Conservation (phyloP, 371 early-diverging fungal species). For the Mucor circinelloides region DNA sequence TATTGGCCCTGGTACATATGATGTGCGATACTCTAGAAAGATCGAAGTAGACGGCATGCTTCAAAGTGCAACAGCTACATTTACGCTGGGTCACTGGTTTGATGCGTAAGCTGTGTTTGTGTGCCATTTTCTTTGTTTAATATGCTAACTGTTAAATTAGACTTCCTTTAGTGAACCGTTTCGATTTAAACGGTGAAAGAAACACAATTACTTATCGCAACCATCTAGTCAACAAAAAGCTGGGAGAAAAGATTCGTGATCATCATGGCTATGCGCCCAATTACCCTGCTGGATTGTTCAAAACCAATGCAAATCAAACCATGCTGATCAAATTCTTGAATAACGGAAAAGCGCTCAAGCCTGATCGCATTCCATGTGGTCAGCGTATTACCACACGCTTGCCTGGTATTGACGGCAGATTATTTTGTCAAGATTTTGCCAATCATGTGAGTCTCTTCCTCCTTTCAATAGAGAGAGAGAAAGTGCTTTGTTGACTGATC, state of each 20-base stretch:
- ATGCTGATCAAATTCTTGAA: constrained; percentile 61
- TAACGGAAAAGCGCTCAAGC: constrained; percentile 50
- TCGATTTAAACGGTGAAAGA: constrained; percentile 59
- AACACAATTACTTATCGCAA: constrained; percentile 63
- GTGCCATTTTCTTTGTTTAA: neutral
- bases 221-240: constrained; percentile 59
- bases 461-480: neutral
- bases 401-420: constrained; percentile 59
- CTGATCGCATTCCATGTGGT: constrained; percentile 62
- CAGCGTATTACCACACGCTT: constrained; percentile 52
- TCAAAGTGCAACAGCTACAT: constrained; percentile 63
- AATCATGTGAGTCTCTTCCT: constrained; percentile 48
- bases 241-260: constrained; percentile 64
- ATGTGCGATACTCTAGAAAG: constrained; percentile 64
- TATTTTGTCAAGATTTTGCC: constrained; percentile 63
- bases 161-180: constrained; percentile 62
- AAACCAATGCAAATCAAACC: constrained; percentile 70
- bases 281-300: constrained; percentile 69
- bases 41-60: constrained; percentile 60
- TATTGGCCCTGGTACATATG: constrained; percentile 67
- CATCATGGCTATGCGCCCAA: constrained; percentile 70
- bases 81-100: constrained; percentile 73
- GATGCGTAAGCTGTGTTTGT: constrained; percentile 55
- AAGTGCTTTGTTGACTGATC: neutral
- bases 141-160: constrained; percentile 16